Conservation (phyloP, 176 grass and related monocot genomes). For the Dactylis glomerata region DNA sequence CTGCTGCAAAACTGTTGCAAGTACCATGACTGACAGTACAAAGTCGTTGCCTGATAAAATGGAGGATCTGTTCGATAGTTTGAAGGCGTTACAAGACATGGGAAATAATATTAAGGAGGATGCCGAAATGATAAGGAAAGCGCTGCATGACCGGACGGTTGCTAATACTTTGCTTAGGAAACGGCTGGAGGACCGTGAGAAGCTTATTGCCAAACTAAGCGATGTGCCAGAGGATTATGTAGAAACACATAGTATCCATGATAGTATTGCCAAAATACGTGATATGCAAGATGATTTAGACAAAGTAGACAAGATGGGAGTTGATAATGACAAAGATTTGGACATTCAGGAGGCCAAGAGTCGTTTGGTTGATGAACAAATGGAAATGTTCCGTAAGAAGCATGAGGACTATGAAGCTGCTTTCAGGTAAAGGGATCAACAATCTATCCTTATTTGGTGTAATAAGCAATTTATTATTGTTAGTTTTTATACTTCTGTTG, state of each 20-base stretch:
- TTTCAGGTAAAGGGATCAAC: conserved; percentile 3
- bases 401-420: not conserved
- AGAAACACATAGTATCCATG: not conserved
- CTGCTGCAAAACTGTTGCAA: not conserved
- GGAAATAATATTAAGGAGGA: not conserved
- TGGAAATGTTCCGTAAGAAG: not conserved
- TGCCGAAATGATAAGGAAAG: not conserved
- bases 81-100: not conserved
- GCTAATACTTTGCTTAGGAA: not conserved
- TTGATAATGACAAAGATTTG: not conserved
- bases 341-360: not conserved
- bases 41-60: not conserved
- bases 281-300: not conserved
- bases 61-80: not conserved
- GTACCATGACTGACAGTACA: conserved; percentile 6
- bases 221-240: not conserved
- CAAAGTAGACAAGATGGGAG: not conserved
- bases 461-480: conserved; percentile 1
- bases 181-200: not conserved
- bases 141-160: not conserved
- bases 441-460: not conserved
- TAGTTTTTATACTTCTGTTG: not conserved
- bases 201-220: not conserved
- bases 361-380: not conserved
- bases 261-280: not conserved